Base-by-base conservation (phyloP, 331 rosid genomes). In the Erythrophleum ivorense region DNA sequence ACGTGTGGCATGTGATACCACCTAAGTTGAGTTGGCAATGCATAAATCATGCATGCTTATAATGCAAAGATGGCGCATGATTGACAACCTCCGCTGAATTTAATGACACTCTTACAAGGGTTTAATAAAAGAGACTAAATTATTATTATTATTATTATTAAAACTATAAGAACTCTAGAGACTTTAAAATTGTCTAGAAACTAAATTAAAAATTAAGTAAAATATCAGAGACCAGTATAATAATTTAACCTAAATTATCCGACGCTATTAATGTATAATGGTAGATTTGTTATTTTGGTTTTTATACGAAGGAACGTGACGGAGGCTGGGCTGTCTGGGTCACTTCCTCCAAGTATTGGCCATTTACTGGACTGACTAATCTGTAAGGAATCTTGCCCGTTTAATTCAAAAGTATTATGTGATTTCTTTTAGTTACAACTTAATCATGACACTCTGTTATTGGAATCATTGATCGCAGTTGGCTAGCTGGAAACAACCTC, bases 401-500 rank as follows among this genome's bases (percentile, higher is more conserved):
- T 57, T 40, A 40, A 46, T 34, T 52, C 52, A 69, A 75, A 62
- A 36, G 46, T 71, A 10, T 19, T 19, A 66, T 64, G 57, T 34
- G 33, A 77, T 54, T 59, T 38, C 54, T 52, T 46, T 36, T 38
- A 16, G 3, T 24, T 63, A 49, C 64, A 41, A 10, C 29, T 67
- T 31, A 70, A 43, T 73, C 38, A 41, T 83, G 31, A 55, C 69
- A 71, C 49, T 85, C 60, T 54, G 36, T 80, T 24, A 48, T 46
- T 48, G 58, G 48, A 80, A 75, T 55, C 13, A 76, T 81, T 59
- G n/a, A 58, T 76, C 63, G 48, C 83, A 93, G 98, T 80, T 93
- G 94, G 98, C 90, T 95, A 55, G 91, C 91, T 19, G 85, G 79
- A 65, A 95, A 95, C 88, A 88, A 85, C 40, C 85, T 95, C 49